Evolutionary conservation across 345 rosid genomes (phyloP), one percentile per base, ranked within the genome.

Genomic region (Gossypium raimondii): DNA sequence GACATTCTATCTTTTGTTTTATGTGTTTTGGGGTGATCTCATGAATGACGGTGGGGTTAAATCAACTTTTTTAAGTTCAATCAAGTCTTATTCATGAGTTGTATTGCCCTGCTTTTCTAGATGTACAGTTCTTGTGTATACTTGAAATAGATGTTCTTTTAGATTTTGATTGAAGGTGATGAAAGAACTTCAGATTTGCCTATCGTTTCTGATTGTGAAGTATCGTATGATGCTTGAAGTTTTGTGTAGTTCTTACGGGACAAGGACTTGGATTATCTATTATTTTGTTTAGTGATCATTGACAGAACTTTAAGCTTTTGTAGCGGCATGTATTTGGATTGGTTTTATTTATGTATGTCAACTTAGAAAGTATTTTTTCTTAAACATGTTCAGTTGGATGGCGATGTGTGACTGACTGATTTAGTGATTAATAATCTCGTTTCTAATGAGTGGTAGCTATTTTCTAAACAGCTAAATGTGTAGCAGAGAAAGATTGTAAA

Each of bases 401-500:
- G 41, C 63, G 14, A 25, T 69, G 44, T 66, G 14, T 48, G 57
- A 34, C 41, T 50, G 11, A 20, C 48, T 64, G 34, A 25, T 72
- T 43, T 34, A 58, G 60, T 58, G 47, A 17, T 25, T 14, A 11
- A 50, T 34, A 48, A 50, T 66, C 48, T 61, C 43, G 11, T 52
- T n/a, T 72, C 57, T 24, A 34, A 57, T 22, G 38, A 55, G 61
- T 66, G 16, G 8, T 38, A 14, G 17, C n/a, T 74, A 7, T 67
- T 63, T 70, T 75, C 18, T 34, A 34, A 2, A 25, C 73, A 82
- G 82, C 45, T 75, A 73, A 71, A 85, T 86, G 90, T 75, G 48
- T 76, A 58, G 25, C 81, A 81, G 75, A 56, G 80, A 76, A 81
- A 69, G 76, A 76, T 73, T 64, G 24, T 75, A 70, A 96, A 34